phyloP scores from a whole-genome alignment of 495 filamentous ascomycete species.

The Pseudomonodictys pantanalensis region DNA sequence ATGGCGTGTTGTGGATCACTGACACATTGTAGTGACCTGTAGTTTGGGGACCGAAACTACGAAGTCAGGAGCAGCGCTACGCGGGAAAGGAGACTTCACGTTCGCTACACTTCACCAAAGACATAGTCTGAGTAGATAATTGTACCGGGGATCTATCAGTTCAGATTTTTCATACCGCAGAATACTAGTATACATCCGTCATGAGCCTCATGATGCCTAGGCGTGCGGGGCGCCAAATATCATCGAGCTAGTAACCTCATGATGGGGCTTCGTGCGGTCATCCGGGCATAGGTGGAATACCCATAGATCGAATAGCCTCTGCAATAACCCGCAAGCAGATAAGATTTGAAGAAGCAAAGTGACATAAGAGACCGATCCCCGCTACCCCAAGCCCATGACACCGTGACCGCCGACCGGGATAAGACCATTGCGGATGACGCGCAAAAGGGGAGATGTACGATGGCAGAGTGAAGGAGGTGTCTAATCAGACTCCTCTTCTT shows the following conservation, averaged over 20 bases:
- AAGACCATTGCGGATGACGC: constrained; percentile 4
- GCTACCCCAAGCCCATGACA: constrained; percentile 20
- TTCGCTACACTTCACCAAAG: neutral
- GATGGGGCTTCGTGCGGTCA: neutral
- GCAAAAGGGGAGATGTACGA: constrained; percentile 6
- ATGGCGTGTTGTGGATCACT: too few relatives aligned
- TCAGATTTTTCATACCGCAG: constrained; percentile 18
- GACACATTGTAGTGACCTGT: neutral
- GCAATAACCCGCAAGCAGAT: neutral
- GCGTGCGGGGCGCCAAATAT: constrained; percentile 12
- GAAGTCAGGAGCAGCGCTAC: constrained; percentile 6
- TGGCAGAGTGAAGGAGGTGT: neutral
- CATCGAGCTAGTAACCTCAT: constrained; percentile 1
- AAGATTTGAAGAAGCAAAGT: constrained; percentile 11
- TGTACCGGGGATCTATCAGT: neutral
- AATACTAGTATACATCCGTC: constrained; percentile 24
- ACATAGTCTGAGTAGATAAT: neutral
- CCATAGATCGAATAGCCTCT: constrained; percentile 14
- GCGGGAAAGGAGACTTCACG: neutral
- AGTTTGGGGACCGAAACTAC: constrained; percentile 4
- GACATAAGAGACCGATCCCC: constrained; percentile 25
- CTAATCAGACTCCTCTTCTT: constrained; percentile 35
- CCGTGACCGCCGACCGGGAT: constrained; percentile 17
- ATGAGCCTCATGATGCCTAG: constrained; percentile 23
- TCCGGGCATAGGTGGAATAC: neutral